Evolutionary conservation across 345 rosid genomes (phyloP).

Genomic region (Sapria himalayana): DNA sequence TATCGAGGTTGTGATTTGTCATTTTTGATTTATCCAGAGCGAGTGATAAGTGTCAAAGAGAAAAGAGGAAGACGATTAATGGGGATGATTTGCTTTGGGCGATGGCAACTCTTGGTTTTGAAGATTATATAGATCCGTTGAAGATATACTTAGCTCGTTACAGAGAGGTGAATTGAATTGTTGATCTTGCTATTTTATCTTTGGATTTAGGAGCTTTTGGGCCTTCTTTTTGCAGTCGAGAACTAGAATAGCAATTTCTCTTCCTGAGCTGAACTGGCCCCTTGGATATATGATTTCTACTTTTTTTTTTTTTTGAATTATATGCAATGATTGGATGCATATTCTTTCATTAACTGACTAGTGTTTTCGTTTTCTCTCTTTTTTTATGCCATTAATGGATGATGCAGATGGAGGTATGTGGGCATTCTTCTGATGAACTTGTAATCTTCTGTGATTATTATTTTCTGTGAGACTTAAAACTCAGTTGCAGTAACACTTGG

Average conservation of each 20-base stretch:
- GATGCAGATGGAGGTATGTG: constrained; percentile 69
- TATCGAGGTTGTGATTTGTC: not conserved
- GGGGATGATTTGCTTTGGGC: constrained; percentile 77
- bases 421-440: constrained; percentile 2
- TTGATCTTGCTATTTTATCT: not conserved
- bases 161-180: constrained; percentile 20
- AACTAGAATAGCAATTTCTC: not conserved
- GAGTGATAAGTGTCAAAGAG: constrained; percentile 48
- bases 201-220: not conserved
- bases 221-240: not conserved
- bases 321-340: not conserved
- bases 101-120: constrained; percentile 59
- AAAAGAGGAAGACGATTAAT: constrained; percentile 58
- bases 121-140: constrained; percentile 43
- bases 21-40: constrained; percentile 20
- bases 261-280: too few species aligned
- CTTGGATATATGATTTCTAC: not conserved
- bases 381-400: constrained; percentile 10
- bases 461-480: not conserved
- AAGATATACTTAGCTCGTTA: constrained; percentile 41
- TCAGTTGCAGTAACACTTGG: constrained; percentile 3
- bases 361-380: constrained; percentile 4
- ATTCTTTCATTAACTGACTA: constrained; percentile 6
- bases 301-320: not conserved
- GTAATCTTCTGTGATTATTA: not conserved